phyloP scores from a whole-genome alignment of 2,329 filamentous ascomycete genomes.

The Clonostachys chloroleuca region DNA sequence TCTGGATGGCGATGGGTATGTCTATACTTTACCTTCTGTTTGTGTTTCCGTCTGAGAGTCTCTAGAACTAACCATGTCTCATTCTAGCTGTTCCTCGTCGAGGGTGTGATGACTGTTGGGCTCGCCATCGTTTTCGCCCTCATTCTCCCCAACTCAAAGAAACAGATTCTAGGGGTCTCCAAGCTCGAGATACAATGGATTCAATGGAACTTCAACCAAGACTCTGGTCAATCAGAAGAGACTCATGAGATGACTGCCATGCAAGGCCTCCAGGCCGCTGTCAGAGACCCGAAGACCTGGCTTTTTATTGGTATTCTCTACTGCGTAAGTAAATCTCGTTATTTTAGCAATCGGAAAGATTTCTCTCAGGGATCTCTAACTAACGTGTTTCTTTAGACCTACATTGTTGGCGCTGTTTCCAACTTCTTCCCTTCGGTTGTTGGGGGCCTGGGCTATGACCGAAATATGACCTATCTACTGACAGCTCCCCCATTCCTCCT shows the following conservation, averaged over 20 bases:
- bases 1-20: conserved; percentile 48
- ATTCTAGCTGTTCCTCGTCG: conserved; percentile 4
- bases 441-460: conserved; percentile 15
- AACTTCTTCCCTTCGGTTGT: conserved; percentile 16
- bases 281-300: conserved; percentile 26
- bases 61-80: neutral
- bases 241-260: conserved; percentile 7
- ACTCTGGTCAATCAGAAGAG: conserved; percentile 1
- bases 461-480: conserved; percentile 10
- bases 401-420: conserved; percentile 18
- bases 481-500: conserved; percentile 12
- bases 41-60: neutral
- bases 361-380: neutral
- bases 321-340: conserved; percentile 4
- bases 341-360: neutral
- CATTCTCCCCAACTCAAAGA: conserved; percentile 10
- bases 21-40: neutral
- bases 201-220: conserved; percentile 6
- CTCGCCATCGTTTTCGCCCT: conserved; percentile 5
- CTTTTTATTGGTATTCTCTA: conserved; percentile 23
- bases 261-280: conserved; percentile 15
- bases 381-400: conserved; percentile 9
- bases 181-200: conserved; percentile 8
- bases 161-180: conserved; percentile 7
- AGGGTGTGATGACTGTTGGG: conserved; percentile 8